Base-by-base conservation (phyloP, 2,329 filamentous ascomycete genomes). In the Fusarium verticillioides region DNA sequence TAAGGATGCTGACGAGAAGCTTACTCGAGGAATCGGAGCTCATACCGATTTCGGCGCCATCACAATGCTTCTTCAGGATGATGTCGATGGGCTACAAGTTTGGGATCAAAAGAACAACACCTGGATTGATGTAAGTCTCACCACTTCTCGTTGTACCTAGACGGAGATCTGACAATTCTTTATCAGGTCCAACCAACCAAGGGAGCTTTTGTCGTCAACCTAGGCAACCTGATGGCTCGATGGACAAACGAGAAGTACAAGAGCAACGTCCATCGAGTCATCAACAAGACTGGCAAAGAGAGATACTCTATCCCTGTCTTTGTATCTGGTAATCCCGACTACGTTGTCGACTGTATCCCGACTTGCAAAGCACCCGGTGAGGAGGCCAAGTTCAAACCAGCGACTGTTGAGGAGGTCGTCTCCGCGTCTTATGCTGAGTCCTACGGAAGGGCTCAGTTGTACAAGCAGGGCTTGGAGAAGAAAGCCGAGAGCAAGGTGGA, bases 261-360 rank as follows among this genome's bases (percentile, higher is more conserved):
- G 75, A 87, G 84, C 74, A 88, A 84, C 54, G 78, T 87, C 8
- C 88, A 90, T 75, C 82, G 87, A 12, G 88, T 90, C 32, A 85
- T 90, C 70, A 89, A 89, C 80, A 82, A 82, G 47, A 85, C 83
- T 6, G 82, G 81, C 4, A 80, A 79, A 15, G 85, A 89, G 75
- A 82, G 89, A 42, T 90, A 89, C 75, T 88, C 85, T 11, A 81
- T 90, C n/a, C 87, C 87, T 1, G 85, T 89, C 58, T 90, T 89
- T 78, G 85, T 88, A 62, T 85, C 86, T 61, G 87, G 87, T 9
- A 88, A 88, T 15, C 60, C 60, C 13, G 60, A 63, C 6, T 63
- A 60, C 5, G 30, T 63, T 23, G 56, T 63, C 2, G 54, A 60
- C n/a, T 63, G 60, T 4, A 42, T 63, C 7, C 54, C 54, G 3